Evolutionary conservation across 306 rosid species (phyloP), one percentile per base, ranked within the genome.

Genomic region (Quercus suber): DNA sequence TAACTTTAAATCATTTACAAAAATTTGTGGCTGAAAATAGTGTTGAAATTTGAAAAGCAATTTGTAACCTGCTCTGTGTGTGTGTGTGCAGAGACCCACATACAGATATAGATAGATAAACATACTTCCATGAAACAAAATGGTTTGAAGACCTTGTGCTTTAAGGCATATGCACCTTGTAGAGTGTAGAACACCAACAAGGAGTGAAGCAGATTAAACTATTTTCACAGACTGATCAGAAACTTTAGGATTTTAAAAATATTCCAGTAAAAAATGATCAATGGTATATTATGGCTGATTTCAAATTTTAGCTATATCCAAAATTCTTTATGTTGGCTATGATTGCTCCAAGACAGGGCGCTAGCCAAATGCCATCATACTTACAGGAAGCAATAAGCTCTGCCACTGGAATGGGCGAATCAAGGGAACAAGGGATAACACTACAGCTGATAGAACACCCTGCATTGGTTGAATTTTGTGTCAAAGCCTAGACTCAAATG

Each of bases 341-440:
- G 18, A 65, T 31, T 30, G 71, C 17, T 73, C 55, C 55, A 33
- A 60, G 79, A 81, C 70, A 72, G 15, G 23, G 20, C 28, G 41
- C 37, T 76, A 74, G 76, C 30, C 60, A 74, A 76, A 70, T 73
- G 53, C 64, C 76, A 60, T 68, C 5, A 58, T 80, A 89, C 99
- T 90, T 84, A 95, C 97, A 55, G 97, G 99, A 78, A 95, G 99
- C 80, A 95, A 83, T 74, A 91, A 89, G 84, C 99, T 89, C 86
- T 95, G 99, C 99, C 97, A 95, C 69, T 95, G 97, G 84, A 92
- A 95, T 56, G 99, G 99, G 79, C 94, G 90, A 87, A 95, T 92
- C 92, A 92, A 79, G 75, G 99, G 94, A 84, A 95, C 73, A 76
- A 95, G 76, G 75, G 92, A 91, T 57, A 91, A 86, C 78, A 95